Evolutionary conservation across 192 early-diverging fungal genomes (phyloP).

Genomic region (Obelidium mucronatum): DNA sequence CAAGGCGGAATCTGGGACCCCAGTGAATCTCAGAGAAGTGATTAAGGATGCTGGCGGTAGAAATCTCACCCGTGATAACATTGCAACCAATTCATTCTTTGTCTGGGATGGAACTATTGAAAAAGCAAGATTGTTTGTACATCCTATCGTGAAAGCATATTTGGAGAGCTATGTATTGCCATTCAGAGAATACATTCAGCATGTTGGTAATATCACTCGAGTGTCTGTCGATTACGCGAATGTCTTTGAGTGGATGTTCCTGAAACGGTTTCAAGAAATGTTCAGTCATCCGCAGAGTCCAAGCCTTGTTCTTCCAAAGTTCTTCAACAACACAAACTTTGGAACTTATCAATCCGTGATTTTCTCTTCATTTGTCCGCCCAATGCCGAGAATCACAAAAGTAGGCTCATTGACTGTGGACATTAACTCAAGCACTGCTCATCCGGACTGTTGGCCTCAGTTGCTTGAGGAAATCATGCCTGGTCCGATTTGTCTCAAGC

Average conservation of each 20-base stretch:
- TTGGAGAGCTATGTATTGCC: background rate
- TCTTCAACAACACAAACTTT: constrained; percentile 3
- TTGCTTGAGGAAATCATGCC: background rate
- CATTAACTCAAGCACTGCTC: constrained; percentile 7
- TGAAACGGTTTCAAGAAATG: constrained; percentile 15
- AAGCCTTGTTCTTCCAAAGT: background rate
- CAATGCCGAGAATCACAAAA: constrained; percentile 6
- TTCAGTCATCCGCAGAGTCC: background rate
- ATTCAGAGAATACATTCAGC: background rate
- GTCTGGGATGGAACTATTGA: constrained; percentile 4
- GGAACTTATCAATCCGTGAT: background rate
- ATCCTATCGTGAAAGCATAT: background rate
- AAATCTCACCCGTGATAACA: background rate
- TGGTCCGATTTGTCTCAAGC: background rate
- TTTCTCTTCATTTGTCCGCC: background rate
- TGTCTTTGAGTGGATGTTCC: constrained; percentile 17
- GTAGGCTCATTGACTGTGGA: background rate
- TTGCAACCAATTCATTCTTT: background rate
- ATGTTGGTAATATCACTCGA: background rate
- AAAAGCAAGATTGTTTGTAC: background rate
- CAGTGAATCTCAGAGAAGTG: background rate
- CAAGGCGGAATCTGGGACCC: background rate
- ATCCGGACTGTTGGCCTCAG: background rate
- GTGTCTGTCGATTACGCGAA: constrained; percentile 12
- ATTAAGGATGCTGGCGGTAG: background rate